A percentile compares a stretch with the other conserved stretches of the same genome.
Evolutionary conservation across 192 early-diverging fungal genomes (phyloP).

Genomic region (Coemansia sp.): DNA sequence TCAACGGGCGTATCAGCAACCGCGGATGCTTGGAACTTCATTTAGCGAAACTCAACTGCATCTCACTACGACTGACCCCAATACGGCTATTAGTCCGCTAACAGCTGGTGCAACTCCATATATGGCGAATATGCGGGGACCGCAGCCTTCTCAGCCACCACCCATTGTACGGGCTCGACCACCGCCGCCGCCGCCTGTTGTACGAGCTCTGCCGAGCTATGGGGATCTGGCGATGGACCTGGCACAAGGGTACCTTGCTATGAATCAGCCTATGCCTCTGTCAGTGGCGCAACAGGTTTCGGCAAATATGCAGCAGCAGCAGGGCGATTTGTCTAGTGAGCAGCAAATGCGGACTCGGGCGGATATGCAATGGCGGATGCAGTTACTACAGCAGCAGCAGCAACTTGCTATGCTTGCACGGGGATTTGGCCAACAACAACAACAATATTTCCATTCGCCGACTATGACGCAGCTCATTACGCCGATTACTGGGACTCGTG

Average conservation of each 20-base stretch:
- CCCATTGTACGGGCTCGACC: too few relatives aligned
- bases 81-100: neutral
- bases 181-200: neutral
- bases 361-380: neutral
- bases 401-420: neutral
- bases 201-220: neutral
- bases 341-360: neutral
- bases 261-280: neutral
- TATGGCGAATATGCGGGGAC: neutral
- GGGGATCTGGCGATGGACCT: neutral
- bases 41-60: neutral
- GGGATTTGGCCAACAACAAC: neutral
- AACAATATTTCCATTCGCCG: conserved; percentile 1
- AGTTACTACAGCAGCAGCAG: neutral
- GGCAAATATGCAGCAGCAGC: neutral
- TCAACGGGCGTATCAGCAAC: neutral
- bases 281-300: neutral
- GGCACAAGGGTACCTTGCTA: neutral
- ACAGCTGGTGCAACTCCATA: neutral
- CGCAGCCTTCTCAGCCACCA: neutral
- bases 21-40: neutral
- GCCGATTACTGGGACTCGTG: neutral
- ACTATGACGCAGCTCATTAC: neutral
- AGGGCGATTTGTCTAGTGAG: neutral
- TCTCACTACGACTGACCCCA: neutral